phyloP scores from a whole-genome alignment of 2,329 filamentous ascomycete genomes.

The Tolypocladium cylindrosporum region DNA sequence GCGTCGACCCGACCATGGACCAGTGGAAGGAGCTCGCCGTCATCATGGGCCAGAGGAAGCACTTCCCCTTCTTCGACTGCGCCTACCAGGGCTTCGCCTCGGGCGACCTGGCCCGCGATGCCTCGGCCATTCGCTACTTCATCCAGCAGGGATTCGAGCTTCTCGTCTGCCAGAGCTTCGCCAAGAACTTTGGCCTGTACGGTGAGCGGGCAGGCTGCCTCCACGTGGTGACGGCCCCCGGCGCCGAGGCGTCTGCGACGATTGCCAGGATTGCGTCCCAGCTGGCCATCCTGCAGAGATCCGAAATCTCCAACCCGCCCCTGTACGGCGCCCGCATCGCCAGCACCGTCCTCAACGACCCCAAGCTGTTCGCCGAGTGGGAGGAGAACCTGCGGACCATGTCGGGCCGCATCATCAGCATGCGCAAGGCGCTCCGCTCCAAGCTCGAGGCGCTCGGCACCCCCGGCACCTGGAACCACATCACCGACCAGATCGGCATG shows the following conservation, averaged over 20 bases:
- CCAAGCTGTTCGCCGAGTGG: constrained; percentile 78
- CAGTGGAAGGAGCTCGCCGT: constrained; percentile 89
- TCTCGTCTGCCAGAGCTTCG: constrained; percentile 84
- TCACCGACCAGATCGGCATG: constrained; percentile 99
- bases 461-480: constrained; percentile 90
- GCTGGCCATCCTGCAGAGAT: constrained; percentile 87
- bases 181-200: constrained; percentile 97
- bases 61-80: constrained; percentile 97
- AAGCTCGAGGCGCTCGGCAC: constrained; percentile 80
- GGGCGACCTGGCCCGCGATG: constrained; percentile 74
- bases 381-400: constrained; percentile 85
- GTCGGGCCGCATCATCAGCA: constrained; percentile 88
- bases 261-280: constrained; percentile 68
- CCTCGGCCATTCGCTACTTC: constrained; percentile 90
- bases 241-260: constrained; percentile 52
- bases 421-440: constrained; percentile 68
- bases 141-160: constrained; percentile 85
- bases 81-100: constrained; percentile 98
- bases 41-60: constrained; percentile 65
- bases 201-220: constrained; percentile 94
- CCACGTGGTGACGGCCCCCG: constrained; percentile 76
- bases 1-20: constrained; percentile 84
- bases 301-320: constrained; percentile 94
- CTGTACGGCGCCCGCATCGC: constrained; percentile 90
- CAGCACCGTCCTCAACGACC: constrained; percentile 73